phyloP scores from a whole-genome alignment of 1,139 yeast species.

The Candida freyschussii region DNA sequence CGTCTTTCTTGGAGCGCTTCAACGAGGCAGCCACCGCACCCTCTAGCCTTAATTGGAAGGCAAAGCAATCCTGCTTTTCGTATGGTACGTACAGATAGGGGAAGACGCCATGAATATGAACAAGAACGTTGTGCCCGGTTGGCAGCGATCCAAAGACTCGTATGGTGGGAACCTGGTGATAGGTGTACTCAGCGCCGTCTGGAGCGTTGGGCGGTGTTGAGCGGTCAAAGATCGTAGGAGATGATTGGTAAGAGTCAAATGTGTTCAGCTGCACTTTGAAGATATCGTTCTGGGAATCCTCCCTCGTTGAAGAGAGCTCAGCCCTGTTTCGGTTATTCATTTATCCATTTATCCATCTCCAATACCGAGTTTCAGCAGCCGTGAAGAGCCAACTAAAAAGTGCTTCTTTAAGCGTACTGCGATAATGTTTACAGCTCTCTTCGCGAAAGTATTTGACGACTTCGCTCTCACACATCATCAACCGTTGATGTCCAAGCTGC shows the following conservation, averaged over 20 bases:
- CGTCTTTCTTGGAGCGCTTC: slow-evolving; percentile 10
- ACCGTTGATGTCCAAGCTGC: no score
- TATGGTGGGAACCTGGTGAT: slow-evolving; percentile 61
- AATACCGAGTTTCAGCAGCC: no score
- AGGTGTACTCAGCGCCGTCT: slow-evolving; percentile 18
- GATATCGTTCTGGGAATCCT: slow-evolving; percentile 6
- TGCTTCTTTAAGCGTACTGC: no score
- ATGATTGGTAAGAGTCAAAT: slow-evolving; percentile 59
- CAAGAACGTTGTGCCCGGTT: slow-evolving; percentile 48
- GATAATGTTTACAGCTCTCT: no score
- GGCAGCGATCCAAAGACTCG: slow-evolving; percentile 68
- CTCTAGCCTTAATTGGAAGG: slow-evolving; percentile 18
- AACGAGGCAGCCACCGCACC: slow-evolving; percentile 16
- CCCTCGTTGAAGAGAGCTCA: slow-evolving; percentile 14
- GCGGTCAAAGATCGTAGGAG: slow-evolving; percentile 41
- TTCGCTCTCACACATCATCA: no score
- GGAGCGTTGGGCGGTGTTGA: slow-evolving; percentile 26
- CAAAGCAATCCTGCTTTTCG: slow-evolving; percentile 30
- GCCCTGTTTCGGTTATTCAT: slow-evolving; percentile 17
- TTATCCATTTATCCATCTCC: no score
- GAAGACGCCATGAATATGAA: slow-evolving; percentile 79
- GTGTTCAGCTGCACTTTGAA: slow-evolving; percentile 44
- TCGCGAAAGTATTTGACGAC: no score
- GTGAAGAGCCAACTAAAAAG: no score
- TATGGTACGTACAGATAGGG: slow-evolving; percentile 76